Conservation (phyloP, 768 basidiomycete genomes). For the Fomitopsis pulvina region DNA sequence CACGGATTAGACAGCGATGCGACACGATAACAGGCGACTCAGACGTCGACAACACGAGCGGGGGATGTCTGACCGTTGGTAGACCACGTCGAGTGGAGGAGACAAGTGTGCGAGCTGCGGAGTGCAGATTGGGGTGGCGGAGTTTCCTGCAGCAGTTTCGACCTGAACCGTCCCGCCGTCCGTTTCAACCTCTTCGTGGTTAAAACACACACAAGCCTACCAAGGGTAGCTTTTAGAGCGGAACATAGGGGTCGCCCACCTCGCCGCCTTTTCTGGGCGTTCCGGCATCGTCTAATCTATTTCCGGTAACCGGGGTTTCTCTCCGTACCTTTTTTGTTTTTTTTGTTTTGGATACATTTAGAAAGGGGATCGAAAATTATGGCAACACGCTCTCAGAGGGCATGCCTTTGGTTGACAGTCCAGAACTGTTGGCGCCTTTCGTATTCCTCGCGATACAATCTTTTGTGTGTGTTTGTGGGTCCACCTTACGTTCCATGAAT, state of each 20-base stretch:
- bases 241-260: neutral
- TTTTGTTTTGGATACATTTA: too few species aligned
- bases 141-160: slow-evolving; percentile 10
- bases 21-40: slow-evolving; percentile 21
- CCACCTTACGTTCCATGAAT: slow-evolving; percentile 8
- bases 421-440: neutral
- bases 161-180: slow-evolving; percentile 5
- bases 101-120: slow-evolving; percentile 12
- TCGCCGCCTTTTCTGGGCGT: neutral
- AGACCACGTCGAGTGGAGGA: slow-evolving; percentile 10
- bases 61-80: slow-evolving; percentile 10
- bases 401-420: too few species aligned
- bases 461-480: slow-evolving; percentile 27
- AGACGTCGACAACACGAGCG: slow-evolving; percentile 16
- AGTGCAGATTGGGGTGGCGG: slow-evolving; percentile 17
- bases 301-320: neutral
- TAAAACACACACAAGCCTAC: slow-evolving; percentile 9
- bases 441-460: neutral
- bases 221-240: slow-evolving; percentile 4
- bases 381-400: too few species aligned
- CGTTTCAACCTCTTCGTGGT: slow-evolving; percentile 1
- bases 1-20: slow-evolving; percentile 26
- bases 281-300: neutral
- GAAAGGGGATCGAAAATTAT: too few species aligned
- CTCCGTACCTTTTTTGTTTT: neutral